Percentiles rank a stretch among this genome's conserved stretches.
These are phyloP conservation scores for Saksenaea vasiformis DNA, from an alignment of 371 early-diverging fungal species.

Conservation along the genomic window DNA sequence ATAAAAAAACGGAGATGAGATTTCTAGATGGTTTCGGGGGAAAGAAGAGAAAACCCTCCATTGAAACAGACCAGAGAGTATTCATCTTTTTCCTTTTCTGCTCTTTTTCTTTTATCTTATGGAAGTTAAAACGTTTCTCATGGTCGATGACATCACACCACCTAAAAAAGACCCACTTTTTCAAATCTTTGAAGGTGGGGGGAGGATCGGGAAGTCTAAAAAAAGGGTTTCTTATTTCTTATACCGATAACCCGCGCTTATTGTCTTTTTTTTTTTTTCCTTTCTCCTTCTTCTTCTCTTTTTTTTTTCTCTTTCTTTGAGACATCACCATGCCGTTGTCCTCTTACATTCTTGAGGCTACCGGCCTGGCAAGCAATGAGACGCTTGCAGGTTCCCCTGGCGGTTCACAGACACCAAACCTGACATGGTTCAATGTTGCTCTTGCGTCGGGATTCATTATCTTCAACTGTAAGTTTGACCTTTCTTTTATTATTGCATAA, in stretches of 20 bases:
- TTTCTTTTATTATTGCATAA: not conserved
- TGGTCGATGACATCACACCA: slow-evolving; percentile 1
- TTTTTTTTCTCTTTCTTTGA: too few relatives aligned
- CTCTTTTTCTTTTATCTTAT: not conserved
- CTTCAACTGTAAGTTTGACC: slow-evolving; percentile 11
- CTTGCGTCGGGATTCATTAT: slow-evolving; percentile 18
- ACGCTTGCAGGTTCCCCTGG: not conserved
- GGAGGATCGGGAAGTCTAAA: slow-evolving; percentile 4
- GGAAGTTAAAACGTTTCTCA: not conserved
- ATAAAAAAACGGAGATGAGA: not conserved
- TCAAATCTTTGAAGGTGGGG: not conserved
- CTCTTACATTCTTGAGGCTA: slow-evolving; percentile 7
- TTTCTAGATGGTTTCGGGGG: not conserved
- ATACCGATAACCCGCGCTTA: not conserved
- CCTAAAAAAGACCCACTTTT: not conserved
- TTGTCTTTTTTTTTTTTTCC: not conserved
- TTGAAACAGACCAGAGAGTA: not conserved
- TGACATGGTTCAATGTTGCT: slow-evolving; percentile 19
- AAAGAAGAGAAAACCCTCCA: not conserved
- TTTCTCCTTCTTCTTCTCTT: not conserved
- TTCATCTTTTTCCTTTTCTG: not conserved
- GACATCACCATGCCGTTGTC: slow-evolving; percentile 1
- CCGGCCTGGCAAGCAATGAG: not conserved
- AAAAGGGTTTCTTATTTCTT: not conserved
- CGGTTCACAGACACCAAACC: slow-evolving; percentile 6